Conservation (phyloP, 805 yeast genomes). For the Saturnispora sanitii region DNA sequence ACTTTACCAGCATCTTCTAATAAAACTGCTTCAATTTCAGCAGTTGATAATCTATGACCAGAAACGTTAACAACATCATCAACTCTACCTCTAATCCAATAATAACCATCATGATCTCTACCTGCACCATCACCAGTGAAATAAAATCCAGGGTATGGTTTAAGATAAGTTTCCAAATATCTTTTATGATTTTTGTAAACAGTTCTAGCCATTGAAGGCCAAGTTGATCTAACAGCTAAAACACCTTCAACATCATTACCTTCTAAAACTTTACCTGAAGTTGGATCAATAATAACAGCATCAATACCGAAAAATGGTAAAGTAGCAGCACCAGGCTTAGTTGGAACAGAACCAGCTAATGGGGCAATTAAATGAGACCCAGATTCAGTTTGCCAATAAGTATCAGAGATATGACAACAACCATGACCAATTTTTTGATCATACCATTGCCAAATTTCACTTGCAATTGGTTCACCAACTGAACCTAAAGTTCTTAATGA, state of each 20-base stretch:
- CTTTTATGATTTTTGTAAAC: conserved; percentile 83
- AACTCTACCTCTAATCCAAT: conserved; percentile 97
- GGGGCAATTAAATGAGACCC: conserved; percentile 95
- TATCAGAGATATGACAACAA: conserved; percentile 85
- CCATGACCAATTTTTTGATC: conserved; percentile 83
- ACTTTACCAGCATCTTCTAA: conserved; percentile 62
- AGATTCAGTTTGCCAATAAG: conserved; percentile 98
- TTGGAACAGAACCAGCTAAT: conserved; percentile 86
- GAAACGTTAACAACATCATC: conserved; percentile 97
- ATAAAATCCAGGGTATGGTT: conserved; percentile 87
- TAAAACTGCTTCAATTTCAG: conserved; percentile 92
- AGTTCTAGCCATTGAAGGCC: conserved; percentile 99
- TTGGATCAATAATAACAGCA: conserved; percentile 88
- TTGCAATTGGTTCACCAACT: conserved; percentile 97
- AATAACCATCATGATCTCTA: conserved; percentile 90
- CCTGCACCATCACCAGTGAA: conserved; percentile 99
- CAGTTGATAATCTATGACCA: conserved; percentile 96
- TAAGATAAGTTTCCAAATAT: conserved; percentile 83
- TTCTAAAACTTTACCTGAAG: conserved; percentile 69
- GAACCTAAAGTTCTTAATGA: conserved; percentile 91
- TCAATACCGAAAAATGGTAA: conserved; percentile 93
- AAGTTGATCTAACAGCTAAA: conserved; percentile 74
- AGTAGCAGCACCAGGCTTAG: conserved; percentile 96
- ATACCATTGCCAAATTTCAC: conserved; percentile 99
- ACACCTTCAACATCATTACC: conserved; percentile 96